phyloP scores from a whole-genome alignment of 768 basidiomycete genomes.

The Clitopilus hobsonii region DNA sequence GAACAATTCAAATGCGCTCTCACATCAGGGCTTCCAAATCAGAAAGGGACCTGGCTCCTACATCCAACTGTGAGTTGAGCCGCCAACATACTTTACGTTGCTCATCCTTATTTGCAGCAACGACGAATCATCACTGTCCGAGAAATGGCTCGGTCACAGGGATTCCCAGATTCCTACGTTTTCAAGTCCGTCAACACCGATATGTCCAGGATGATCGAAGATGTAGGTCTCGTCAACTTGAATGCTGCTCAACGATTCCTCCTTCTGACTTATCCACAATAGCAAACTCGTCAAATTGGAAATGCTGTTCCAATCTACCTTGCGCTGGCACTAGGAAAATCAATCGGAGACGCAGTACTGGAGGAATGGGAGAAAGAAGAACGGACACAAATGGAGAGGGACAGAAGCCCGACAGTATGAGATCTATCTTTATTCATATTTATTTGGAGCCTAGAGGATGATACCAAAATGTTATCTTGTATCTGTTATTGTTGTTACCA shows the following conservation, averaged over 20 bases:
- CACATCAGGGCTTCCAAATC: slow-evolving; percentile 49
- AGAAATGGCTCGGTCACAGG: slow-evolving; percentile 72
- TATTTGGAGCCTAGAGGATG: neutral
- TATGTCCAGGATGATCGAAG: slow-evolving; percentile 31
- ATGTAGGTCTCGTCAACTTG: slow-evolving; percentile 39
- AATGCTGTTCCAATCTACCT: slow-evolving; percentile 77
- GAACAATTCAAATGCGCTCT: slow-evolving; percentile 60
- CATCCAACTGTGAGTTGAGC: slow-evolving; percentile 34
- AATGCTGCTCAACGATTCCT: neutral
- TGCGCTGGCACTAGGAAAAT: slow-evolving; percentile 56
- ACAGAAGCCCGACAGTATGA: slow-evolving; percentile 39
- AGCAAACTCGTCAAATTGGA: slow-evolving; percentile 78
- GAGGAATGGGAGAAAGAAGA: slow-evolving; percentile 36
- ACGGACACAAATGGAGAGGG: too few species aligned
- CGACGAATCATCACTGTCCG: slow-evolving; percentile 62
- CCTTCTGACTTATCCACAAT: neutral
- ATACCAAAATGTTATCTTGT: neutral
- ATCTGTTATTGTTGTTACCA: too few species aligned
- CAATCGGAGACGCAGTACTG: slow-evolving; percentile 38
- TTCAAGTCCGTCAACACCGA: slow-evolving; percentile 45
- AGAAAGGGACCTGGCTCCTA: slow-evolving; percentile 39
- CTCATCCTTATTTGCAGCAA: slow-evolving; percentile 64
- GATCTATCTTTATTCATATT: slow-evolving; percentile 1
- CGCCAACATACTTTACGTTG: too few species aligned
- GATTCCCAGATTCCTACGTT: slow-evolving; percentile 69